Evolutionary conservation across 768 basidiomycete genomes (phyloP).

Genomic region (Butyriboletus loyo): DNA sequence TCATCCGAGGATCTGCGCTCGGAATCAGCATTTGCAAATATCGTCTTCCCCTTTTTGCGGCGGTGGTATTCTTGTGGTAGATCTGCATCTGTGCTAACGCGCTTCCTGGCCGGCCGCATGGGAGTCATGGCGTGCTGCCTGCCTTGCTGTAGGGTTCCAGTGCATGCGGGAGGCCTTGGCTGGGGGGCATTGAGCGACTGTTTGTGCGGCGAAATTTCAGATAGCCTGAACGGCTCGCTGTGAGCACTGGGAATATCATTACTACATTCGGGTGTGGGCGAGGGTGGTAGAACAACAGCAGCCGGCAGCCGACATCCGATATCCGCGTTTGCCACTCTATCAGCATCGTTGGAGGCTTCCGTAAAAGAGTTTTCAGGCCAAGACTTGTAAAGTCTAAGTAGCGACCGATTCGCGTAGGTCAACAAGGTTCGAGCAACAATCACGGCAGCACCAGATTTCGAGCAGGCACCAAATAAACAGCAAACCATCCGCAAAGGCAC

Average conservation of each 20-base stretch:
- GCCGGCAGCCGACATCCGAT: constrained; percentile 6
- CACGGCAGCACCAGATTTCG: constrained; percentile 23
- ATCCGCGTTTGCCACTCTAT: constrained; percentile 5
- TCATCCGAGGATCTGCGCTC: constrained; percentile 17
- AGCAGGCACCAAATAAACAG: constrained; percentile 18
- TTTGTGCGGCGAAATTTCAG: constrained; percentile 49
- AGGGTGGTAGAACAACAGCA: not conserved
- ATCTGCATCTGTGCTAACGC: constrained; percentile 35
- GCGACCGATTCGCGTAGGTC: constrained; percentile 3
- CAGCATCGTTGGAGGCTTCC: constrained; percentile 9
- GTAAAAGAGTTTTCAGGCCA: constrained; percentile 12
- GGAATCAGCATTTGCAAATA: constrained; percentile 5
- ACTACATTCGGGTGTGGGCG: not conserved
- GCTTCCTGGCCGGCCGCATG: constrained; percentile 46
- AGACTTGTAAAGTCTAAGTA: constrained; percentile 31
- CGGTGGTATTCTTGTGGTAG: constrained; percentile 16
- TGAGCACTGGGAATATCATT: not conserved
- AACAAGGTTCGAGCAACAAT: constrained; percentile 24
- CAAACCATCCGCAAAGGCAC: constrained; percentile 24
- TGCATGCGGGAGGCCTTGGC: constrained; percentile 5
- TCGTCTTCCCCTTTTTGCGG: constrained; percentile 33
- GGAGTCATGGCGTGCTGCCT: constrained; percentile 34
- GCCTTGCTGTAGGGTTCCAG: constrained; percentile 19
- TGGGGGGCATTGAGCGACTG: constrained; percentile 2
- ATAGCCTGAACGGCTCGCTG: constrained; percentile 39